Evolutionary conservation across 495 filamentous ascomycete species (phyloP), one percentile per base, ranked within the genome.

Genomic region (Rhypophila decipiens): DNA sequence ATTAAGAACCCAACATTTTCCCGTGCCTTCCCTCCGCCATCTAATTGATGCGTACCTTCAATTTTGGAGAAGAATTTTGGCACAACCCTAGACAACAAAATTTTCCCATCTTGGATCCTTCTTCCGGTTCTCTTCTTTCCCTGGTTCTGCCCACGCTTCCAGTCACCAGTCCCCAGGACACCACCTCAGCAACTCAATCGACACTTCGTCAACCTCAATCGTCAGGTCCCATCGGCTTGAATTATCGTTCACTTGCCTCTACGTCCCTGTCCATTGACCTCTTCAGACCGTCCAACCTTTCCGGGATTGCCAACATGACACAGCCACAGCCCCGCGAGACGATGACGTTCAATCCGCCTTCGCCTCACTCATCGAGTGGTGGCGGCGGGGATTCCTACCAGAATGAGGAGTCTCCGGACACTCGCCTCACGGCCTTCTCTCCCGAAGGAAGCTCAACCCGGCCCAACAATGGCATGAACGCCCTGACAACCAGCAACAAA

Each of bases 391-490:
- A 73, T 39, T 82, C 82, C 20, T 71, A 67, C 61, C 74, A 79
- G 17, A 51, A 65, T 31, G 64, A 67, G 46, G 75, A 70, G 20
- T 84, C 83, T 31, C 82, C 83, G 1, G 78, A 83, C 44, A 85
- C 80, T 20, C 73, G 74, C 39, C 49, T 82, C 23, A 84, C 80
- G 11, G 64, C 71, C 31, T 84, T 84, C 59, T 83, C 80, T n/a
- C 79, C 81, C 0, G 78, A 82, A 13, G 79, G 83, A 36, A 58
- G 50, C 42, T 67, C 68, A 18, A 54, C 60, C 33, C 55, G 59
- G 45, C 63, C 68, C 19, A 54, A 51, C 35, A 66, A 58, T 44
- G 44, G 58, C 21, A 39, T 59, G 23, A 54, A 58, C 19, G 50
- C 56, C 21, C 43, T 67, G 35, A 57, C 44, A 13, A 17, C 52